These are phyloP conservation scores for Mitragyna speciosa DNA, from an alignment of 257 asterid genomes.

Conservation along the genomic window DNA sequence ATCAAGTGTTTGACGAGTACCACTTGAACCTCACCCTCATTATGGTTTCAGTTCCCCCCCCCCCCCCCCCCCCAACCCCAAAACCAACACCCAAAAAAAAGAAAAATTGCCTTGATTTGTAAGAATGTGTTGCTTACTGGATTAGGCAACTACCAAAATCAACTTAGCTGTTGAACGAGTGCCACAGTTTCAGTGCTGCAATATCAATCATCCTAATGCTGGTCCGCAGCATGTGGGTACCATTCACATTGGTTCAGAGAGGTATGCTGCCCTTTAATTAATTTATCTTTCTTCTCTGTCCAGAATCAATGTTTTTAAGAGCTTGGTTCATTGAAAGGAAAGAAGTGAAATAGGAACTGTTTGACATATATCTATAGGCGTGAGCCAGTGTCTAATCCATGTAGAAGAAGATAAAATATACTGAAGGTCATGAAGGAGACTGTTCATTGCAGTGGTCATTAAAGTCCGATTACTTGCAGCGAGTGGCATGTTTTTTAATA, in stretches of 20 bases:
- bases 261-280: constrained; percentile 40
- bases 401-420: background rate
- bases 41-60: background rate
- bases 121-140: constrained; percentile 27
- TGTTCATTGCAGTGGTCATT: background rate
- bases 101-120: constrained; percentile 15
- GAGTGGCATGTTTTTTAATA: background rate
- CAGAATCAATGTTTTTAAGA: background rate
- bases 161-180: constrained; percentile 78
- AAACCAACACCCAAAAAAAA: too few relatives aligned
- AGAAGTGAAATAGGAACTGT: background rate
- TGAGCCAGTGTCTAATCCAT: background rate
- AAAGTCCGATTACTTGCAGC: background rate
- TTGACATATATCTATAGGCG: background rate
- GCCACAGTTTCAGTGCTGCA: constrained; percentile 82
- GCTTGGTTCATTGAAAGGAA: background rate
- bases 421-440: background rate
- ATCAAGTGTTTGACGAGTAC: background rate
- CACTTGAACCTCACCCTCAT: background rate
- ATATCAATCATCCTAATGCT: constrained; percentile 50
- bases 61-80: too few relatives aligned
- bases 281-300: background rate
- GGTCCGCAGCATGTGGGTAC: constrained; percentile 98
- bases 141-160: constrained; percentile 91
- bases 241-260: constrained; percentile 88